Evolutionary conservation across 2,329 filamentous ascomycete species (phyloP).

Genomic region (Penicillium fuscoglaucum): DNA sequence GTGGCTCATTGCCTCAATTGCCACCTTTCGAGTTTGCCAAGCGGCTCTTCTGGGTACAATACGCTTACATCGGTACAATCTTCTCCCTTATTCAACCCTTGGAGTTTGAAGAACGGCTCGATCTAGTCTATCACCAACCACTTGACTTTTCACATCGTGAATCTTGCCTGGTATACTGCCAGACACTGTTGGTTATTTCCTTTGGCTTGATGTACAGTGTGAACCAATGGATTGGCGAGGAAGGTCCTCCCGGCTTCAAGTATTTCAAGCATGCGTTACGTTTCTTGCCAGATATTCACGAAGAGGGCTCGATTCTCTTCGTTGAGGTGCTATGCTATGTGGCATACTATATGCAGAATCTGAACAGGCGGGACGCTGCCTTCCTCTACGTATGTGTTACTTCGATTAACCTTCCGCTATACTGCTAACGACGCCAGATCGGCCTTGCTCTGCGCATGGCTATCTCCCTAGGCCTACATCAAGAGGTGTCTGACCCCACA

Average conservation of each 20-base stretch:
- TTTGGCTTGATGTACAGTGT: conserved; percentile 60
- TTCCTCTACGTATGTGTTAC: conserved; percentile 49
- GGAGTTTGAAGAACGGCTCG: conserved; percentile 50
- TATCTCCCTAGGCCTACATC: conserved; percentile 57
- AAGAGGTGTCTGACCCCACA: conserved; percentile 48
- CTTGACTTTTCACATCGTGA: conserved; percentile 48
- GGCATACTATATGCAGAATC: conserved; percentile 59
- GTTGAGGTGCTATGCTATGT: conserved; percentile 57
- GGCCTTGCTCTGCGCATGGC: conserved; percentile 59
- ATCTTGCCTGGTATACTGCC: conserved; percentile 53
- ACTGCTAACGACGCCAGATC: conserved; percentile 34
- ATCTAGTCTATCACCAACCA: conserved; percentile 46
- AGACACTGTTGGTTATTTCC: conserved; percentile 55
- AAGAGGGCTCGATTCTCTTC: conserved; percentile 56
- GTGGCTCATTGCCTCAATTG: conserved; percentile 39
- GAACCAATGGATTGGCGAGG: conserved; percentile 56
- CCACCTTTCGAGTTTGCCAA: conserved; percentile 55
- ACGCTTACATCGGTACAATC: conserved; percentile 59
- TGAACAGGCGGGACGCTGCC: conserved; percentile 57
- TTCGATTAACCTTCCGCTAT: not conserved
- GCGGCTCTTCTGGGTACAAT: conserved; percentile 54
- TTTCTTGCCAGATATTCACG: conserved; percentile 57
- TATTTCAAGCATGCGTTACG: conserved; percentile 56
- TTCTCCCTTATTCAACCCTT: conserved; percentile 54
- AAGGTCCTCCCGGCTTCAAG: conserved; percentile 57